phyloP scores from a whole-genome alignment of 192 early-diverging fungal genomes.

The Rhizophlyctis rosea region DNA sequence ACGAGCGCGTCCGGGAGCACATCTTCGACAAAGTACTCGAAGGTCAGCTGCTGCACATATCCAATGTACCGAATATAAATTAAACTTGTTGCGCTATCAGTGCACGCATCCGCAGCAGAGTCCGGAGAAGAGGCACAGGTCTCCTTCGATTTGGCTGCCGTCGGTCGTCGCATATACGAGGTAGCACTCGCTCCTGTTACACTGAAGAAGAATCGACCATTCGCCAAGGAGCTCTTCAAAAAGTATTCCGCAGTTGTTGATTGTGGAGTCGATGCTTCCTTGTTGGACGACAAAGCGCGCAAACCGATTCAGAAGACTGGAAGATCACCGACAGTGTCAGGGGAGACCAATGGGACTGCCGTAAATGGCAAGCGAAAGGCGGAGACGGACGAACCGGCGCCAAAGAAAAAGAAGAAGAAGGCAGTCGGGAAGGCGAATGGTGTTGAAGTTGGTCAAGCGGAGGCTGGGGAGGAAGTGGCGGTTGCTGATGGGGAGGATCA shows the following conservation, averaged over 20 bases:
- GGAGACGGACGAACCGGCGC: constrained; percentile 1
- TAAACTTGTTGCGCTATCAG: too few relatives aligned
- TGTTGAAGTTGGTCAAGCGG: constrained; percentile 13
- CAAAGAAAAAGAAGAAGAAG: constrained; percentile 21
- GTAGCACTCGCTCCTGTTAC: constrained; percentile 11
- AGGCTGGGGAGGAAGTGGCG: background rate
- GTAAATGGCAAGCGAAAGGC: constrained; percentile 5
- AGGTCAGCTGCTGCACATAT: constrained; percentile 34
- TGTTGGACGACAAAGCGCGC: constrained; percentile 8
- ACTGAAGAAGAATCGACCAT: constrained; percentile 29
- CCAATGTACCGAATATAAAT: too few relatives aligned
- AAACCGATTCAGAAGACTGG: background rate
- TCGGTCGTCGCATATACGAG: constrained; percentile 7
- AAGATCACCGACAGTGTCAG: constrained; percentile 1
- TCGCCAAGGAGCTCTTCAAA: constrained; percentile 33
- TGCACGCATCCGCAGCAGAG: background rate
- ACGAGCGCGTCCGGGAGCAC: constrained; percentile 31
- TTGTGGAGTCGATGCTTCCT: constrained; percentile 29
- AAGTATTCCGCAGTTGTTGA: constrained; percentile 32
- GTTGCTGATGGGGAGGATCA: background rate
- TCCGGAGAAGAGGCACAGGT: background rate
- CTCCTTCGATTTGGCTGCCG: background rate
- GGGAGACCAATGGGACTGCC: background rate
- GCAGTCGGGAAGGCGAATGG: background rate
- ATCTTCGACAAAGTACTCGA: constrained; percentile 49